A percentile compares a stretch with the other conserved stretches of the same genome.
Evolutionary conservation across 2,329 filamentous ascomycete species (phyloP).

Genomic region (Lecanicillium sp.): DNA sequence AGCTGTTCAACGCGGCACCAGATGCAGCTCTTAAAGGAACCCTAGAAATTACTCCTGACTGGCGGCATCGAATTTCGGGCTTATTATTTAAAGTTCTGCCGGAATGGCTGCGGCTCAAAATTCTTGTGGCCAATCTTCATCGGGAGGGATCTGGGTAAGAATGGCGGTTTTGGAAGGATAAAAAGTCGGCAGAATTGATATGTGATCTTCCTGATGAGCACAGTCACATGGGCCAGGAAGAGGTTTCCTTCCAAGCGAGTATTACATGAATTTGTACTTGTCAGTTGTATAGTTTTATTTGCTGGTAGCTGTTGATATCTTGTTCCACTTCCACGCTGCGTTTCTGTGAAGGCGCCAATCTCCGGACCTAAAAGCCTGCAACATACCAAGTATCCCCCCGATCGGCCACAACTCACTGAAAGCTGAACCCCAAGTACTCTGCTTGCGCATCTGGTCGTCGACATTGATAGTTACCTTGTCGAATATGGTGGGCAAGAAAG

Average conservation of each 20-base stretch:
- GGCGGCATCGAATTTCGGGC: not conserved
- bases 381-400: conserved; percentile 21
- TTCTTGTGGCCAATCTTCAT: not conserved
- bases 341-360: conserved; percentile 7
- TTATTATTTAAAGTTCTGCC: not conserved
- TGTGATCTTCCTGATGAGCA: too few relatives aligned
- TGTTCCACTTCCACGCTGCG: conserved; percentile 12
- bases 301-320: too few relatives aligned
- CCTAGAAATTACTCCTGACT: not conserved
- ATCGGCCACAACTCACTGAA: conserved; percentile 17
- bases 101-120: not conserved
- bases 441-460: not conserved
- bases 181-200: too few relatives aligned
- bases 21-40: not conserved
- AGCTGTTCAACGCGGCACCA: not conserved
- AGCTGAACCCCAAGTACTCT: not conserved
- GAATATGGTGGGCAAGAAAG: conserved; percentile 54
- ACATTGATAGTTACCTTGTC: conserved; percentile 56
- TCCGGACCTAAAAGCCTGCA: conserved; percentile 16
- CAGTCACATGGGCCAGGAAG: too few relatives aligned
- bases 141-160: too few relatives aligned
- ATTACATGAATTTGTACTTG: too few relatives aligned
- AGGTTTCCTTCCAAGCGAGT: too few relatives aligned
- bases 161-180: too few relatives aligned
- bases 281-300: too few relatives aligned